Evolutionary conservation across 371 early-diverging fungal genomes (phyloP).

Genomic region (Actinomortierella wolfii): DNA sequence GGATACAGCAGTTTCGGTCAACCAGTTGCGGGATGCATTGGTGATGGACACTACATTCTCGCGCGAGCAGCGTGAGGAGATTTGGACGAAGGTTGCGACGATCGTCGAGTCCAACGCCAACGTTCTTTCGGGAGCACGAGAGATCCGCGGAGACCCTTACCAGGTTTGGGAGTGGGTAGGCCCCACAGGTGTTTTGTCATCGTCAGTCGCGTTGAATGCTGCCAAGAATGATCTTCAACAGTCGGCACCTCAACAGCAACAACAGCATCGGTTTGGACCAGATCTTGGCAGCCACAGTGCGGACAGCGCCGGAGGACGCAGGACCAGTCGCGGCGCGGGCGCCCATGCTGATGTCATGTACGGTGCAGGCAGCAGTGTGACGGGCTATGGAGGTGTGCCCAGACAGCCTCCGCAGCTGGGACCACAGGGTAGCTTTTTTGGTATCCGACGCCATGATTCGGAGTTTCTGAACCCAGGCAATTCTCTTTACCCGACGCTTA

Average conservation of each 20-base stretch:
- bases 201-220: not conserved
- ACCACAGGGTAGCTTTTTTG: constrained; percentile 30
- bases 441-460: constrained; percentile 40
- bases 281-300: not conserved
- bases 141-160: constrained; percentile 35
- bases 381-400: not conserved
- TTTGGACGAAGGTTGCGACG: constrained; percentile 30
- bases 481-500: constrained; percentile 34
- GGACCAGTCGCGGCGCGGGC: too few species aligned
- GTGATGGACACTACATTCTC: constrained; percentile 18
- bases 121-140: constrained; percentile 25
- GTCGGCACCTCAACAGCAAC: not conserved
- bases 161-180: constrained; percentile 45
- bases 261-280: not conserved
- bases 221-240: not conserved
- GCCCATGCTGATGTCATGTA: too few species aligned
- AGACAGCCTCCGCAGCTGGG: not conserved
- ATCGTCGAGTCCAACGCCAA: constrained; percentile 40
- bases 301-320: too few species aligned
- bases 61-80: constrained; percentile 24
- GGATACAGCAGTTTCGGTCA: constrained; percentile 23
- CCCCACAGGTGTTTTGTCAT: constrained; percentile 18
- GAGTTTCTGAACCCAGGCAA: constrained; percentile 41
- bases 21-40: constrained; percentile 36
- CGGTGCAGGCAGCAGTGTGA: too few species aligned